Percentiles rank a stretch among this genome's conserved stretches.
Evolutionary conservation across 495 filamentous ascomycete species (phyloP).

Genomic region (Durotheca rogersii): DNA sequence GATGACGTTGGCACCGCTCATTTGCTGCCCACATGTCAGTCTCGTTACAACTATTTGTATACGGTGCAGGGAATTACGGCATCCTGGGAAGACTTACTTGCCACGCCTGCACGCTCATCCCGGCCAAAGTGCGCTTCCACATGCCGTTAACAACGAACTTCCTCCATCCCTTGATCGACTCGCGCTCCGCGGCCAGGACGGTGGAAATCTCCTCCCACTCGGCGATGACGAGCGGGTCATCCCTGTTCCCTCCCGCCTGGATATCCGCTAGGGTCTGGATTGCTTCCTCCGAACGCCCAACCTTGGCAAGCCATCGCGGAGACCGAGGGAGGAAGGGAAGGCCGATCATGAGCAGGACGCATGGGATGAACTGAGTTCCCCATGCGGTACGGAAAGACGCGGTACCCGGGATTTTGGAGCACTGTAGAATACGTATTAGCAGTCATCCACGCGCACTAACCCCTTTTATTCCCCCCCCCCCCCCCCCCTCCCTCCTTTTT

Average conservation of each 20-base stretch:
- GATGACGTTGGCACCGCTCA: constrained; percentile 67
- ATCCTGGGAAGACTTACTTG: constrained; percentile 28
- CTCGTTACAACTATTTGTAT: neutral
- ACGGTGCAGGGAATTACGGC: neutral
- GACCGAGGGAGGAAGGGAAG: constrained; percentile 71
- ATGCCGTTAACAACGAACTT: constrained; percentile 63
- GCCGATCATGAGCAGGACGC: constrained; percentile 60
- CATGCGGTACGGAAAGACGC: constrained; percentile 71
- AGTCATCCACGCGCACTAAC: no score
- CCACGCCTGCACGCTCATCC: constrained; percentile 62
- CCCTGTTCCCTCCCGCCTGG: constrained; percentile 62
- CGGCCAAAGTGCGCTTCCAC: constrained; percentile 71
- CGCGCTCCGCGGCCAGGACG: constrained; percentile 57
- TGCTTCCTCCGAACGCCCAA: constrained; percentile 67
- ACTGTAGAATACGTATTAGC: no score
- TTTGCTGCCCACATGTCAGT: constrained; percentile 62
- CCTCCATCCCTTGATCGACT: constrained; percentile 56
- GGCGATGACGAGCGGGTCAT: constrained; percentile 67
- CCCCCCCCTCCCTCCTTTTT: no score
- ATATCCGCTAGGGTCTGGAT: constrained; percentile 67
- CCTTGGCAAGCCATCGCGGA: constrained; percentile 71
- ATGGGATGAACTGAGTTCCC: constrained; percentile 72
- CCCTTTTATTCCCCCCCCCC: no score
- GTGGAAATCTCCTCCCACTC: constrained; percentile 72
- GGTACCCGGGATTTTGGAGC: constrained; percentile 59